These are phyloP conservation scores for Termitomyces sp. DNA, from an alignment of 768 basidiomycete species.

Conservation along the genomic window DNA sequence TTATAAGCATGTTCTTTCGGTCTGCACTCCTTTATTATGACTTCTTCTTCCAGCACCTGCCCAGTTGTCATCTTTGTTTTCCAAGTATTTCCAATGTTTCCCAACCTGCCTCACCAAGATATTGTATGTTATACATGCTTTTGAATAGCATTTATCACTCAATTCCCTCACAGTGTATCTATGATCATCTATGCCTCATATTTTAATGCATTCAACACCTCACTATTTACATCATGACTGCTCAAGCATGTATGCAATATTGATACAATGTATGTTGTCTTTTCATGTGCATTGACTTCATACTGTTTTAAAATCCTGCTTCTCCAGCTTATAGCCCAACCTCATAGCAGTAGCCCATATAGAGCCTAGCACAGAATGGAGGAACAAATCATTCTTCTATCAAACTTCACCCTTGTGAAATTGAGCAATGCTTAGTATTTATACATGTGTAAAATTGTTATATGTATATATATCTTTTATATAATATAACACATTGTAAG, in stretches of 20 bases:
- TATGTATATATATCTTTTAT: no score
- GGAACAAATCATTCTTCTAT: slow-evolving; percentile 37
- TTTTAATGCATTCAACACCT: no score
- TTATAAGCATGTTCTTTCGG: slow-evolving; percentile 50
- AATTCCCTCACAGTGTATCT: no score
- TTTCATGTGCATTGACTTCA: slow-evolving; percentile 4
- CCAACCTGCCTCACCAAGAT: slow-evolving; percentile 89
- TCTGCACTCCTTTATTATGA: neutral
- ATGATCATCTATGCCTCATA: slow-evolving; percentile 63
- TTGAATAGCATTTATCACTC: neutral
- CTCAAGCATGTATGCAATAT: no score
- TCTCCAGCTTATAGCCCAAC: slow-evolving; percentile 86
- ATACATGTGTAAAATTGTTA: no score
- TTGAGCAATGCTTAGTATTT: slow-evolving; percentile 23
- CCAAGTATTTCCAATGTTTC: slow-evolving; percentile 91
- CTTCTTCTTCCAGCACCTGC: slow-evolving; percentile 52
- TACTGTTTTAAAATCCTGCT: slow-evolving; percentile 51
- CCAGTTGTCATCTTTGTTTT: slow-evolving; percentile 84
- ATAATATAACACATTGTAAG: no score
- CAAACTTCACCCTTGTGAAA: slow-evolving; percentile 50
- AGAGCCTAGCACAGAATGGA: slow-evolving; percentile 66
- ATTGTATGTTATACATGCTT: slow-evolving; percentile 51
- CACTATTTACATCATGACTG: no score
- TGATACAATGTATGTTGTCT: slow-evolving; percentile 65
- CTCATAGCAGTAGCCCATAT: slow-evolving; percentile 78